phyloP scores from a whole-genome alignment of 192 early-diverging fungal genomes.

The Pilaira anomala region DNA sequence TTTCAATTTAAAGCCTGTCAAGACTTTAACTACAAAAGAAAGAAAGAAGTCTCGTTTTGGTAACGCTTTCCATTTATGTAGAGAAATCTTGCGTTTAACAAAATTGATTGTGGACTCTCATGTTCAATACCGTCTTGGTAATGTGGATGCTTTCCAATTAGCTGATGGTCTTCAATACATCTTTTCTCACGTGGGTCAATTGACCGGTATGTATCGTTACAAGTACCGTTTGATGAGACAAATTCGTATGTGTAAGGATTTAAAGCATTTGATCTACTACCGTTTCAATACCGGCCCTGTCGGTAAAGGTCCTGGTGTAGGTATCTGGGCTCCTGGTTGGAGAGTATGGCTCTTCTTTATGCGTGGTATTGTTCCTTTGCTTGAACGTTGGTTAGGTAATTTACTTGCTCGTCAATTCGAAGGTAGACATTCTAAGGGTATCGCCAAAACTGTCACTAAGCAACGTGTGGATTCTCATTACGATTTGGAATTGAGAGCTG shows the following conservation, averaged over 20 bases:
- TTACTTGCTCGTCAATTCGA: conserved; percentile 98
- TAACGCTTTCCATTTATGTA: conserved; percentile 93
- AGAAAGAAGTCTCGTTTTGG: conserved; percentile 98
- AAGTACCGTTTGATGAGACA: conserved; percentile 98
- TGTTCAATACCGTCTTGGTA: conserved; percentile 96
- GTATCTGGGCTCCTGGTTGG: conserved; percentile 99
- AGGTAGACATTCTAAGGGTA: conserved; percentile 93
- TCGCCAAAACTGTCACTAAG: conserved; percentile 98
- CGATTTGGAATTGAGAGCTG: conserved; percentile 95
- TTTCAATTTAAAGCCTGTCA: conserved; percentile 98
- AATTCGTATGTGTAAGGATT: conserved; percentile 78
- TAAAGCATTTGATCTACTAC: conserved; percentile 45
- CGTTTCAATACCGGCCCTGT: conserved; percentile 96
- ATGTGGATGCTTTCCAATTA: conserved; percentile 98
- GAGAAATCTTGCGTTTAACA: conserved; percentile 95
- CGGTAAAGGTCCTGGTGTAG: conserved; percentile 96
- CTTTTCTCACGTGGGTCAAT: conserved; percentile 97
- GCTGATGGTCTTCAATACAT: conserved; percentile 98
- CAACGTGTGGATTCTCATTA: conserved; percentile 99
- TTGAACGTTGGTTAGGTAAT: conserved; percentile 99
- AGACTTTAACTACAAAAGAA: conserved; percentile 99
- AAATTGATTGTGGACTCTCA: conserved; percentile 97
- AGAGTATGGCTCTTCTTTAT: conserved; percentile 99
- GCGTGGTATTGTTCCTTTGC: conserved; percentile 94
- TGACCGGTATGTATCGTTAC: conserved; percentile 99